Base-by-base conservation (phyloP, 2,329 filamentous ascomycete species). In the Monosporascus ibericus region DNA sequence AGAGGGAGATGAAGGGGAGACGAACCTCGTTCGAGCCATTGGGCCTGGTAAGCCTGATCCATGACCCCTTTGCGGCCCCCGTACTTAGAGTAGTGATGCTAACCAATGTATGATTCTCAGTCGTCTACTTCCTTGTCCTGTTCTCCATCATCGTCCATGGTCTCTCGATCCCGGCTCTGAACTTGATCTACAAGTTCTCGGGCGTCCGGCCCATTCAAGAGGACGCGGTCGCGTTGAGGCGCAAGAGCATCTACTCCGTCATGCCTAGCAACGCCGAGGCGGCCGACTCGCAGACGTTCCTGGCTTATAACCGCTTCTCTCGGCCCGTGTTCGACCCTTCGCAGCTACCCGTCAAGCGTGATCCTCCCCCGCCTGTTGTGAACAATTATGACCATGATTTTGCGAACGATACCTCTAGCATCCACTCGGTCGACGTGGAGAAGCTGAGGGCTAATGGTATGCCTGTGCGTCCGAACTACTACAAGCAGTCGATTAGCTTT, bases 251-350 rank as follows among this genome's bases (percentile, higher is more conserved):
- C 6, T 63, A 64, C 30, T 65, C 66, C 4, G 66, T 69, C 0
- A 62, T 68, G 5, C 72, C 74, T 0, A 59, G 65, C 14, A 75
- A 76, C 52, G 75, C 74, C 18, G 62, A 72, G 0, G 64, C 68
- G 9, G 62, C 58, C 15, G 70, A 74, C 46, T 52, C 53, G 6
- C 60, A 70, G 4, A 70, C 64, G 4, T 75, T 77, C 48, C 69
- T 76, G 37, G 72, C 72, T 1, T 76, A 75, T 59, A 78, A 78
- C 58, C 72, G 76, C 47, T 78, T 78, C 65, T 75, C 70, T 15
- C 64, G 72, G 7, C 72, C 73, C 18, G 55, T 61, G 0, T 65
- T 47, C 24, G 24, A 47, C 14, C 39, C n/a, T 18, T 18, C n/a
- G 8, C 39, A 42, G 39, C 39, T 42, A 5, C 39, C 39, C 6